Evolutionary conservation across 345 rosid species (phyloP).

Genomic region (Aurinia saxatilis): DNA sequence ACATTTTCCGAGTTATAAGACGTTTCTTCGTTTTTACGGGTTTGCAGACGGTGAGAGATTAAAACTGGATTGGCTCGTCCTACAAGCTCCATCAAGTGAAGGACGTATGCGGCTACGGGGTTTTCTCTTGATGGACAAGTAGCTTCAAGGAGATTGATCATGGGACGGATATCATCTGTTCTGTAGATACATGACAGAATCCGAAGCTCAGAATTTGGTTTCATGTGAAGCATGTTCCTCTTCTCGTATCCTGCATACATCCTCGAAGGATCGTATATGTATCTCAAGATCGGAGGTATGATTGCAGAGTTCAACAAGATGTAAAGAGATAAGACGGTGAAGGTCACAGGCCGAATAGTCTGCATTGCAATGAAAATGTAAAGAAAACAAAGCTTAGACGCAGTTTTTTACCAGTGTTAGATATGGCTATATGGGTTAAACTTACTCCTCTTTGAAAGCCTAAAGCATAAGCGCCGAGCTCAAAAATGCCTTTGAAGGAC

Average conservation of each 20-base stretch:
- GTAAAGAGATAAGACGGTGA: slow-evolving; percentile 18
- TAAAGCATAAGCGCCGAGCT: slow-evolving; percentile 19
- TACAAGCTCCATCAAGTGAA: slow-evolving; percentile 28
- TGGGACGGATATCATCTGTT: slow-evolving; percentile 29
- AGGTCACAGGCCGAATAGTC: slow-evolving; percentile 12
- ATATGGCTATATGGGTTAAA: neutral
- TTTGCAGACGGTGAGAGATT: slow-evolving; percentile 26
- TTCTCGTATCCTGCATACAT: slow-evolving; percentile 42
- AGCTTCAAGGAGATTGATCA: slow-evolving; percentile 31
- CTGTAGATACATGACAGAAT: slow-evolving; percentile 44
- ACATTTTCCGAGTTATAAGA: slow-evolving; percentile 19
- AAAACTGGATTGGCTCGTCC: slow-evolving; percentile 24
- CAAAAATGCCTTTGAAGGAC: slow-evolving; percentile 38
- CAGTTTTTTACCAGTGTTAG: neutral
- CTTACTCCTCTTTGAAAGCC: slow-evolving; percentile 22
- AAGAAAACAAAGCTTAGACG: neutral
- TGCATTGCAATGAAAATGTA: slow-evolving; percentile 6
- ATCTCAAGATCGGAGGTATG: slow-evolving; percentile 21
- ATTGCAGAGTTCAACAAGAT: slow-evolving; percentile 23
- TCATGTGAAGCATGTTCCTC: slow-evolving; percentile 32
- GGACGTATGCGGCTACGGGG: slow-evolving; percentile 13
- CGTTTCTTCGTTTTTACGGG: slow-evolving; percentile 3
- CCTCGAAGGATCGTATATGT: slow-evolving; percentile 36
- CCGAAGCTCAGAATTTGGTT: slow-evolving; percentile 28
- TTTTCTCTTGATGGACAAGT: slow-evolving; percentile 17